Evolutionary conservation across 345 rosid genomes (phyloP).

Genomic region (Clausena lansium): DNA sequence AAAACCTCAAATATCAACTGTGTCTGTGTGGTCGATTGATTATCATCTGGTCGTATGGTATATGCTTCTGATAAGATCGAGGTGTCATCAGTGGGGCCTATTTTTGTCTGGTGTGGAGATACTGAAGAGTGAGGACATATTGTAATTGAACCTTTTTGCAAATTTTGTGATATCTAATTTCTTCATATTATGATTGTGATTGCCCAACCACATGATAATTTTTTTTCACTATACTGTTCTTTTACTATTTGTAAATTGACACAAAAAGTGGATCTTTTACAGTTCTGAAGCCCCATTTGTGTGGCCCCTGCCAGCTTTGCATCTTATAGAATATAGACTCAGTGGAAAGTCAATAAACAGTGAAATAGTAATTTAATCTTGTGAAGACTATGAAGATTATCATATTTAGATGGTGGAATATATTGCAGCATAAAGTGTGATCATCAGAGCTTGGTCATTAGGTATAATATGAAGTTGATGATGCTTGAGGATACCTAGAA

Average conservation of each 20-base stretch:
- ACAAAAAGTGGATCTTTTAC: conserved; percentile 6
- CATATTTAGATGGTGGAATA: background rate
- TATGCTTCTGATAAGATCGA: conserved; percentile 13
- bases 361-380: background rate
- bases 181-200: conserved; percentile 14
- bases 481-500: background rate
- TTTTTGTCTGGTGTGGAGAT: conserved; percentile 21
- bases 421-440: background rate
- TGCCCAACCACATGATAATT: conserved; percentile 15
- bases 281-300: background rate
- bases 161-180: background rate
- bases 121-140: background rate
- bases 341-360: too few species aligned
- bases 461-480: background rate
- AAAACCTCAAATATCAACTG: background rate
- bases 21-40: background rate
- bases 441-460: conserved; percentile 1
- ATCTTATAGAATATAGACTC: background rate
- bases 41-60: background rate
- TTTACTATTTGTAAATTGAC: conserved; percentile 3
- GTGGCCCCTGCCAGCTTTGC: conserved; percentile 1
- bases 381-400: background rate
- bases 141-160: background rate
- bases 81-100: conserved; percentile 24
- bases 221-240: background rate